Evolutionary conservation across 345 rosid genomes (phyloP).

Genomic region (Corchorus capsularis): DNA sequence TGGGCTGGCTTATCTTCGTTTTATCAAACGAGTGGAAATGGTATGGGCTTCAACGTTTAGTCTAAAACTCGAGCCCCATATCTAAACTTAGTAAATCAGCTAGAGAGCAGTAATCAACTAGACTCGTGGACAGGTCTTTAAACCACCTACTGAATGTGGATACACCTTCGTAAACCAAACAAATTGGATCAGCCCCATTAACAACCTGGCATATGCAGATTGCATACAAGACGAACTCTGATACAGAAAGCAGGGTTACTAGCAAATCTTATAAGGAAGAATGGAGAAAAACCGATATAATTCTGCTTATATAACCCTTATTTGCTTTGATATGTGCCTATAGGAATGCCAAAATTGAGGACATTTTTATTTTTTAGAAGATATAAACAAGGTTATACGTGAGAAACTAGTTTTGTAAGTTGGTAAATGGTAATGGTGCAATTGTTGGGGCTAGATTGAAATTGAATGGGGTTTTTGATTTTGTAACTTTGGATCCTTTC

Average conservation of each 20-base stretch:
- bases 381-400: constrained; percentile 21
- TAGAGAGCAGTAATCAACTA: background rate
- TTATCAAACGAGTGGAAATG: background rate
- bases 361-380: constrained; percentile 28
- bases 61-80: background rate
- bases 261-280: constrained; percentile 14
- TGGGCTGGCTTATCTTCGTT: too few relatives aligned
- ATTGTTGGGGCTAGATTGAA: background rate
- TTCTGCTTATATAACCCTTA: constrained; percentile 19
- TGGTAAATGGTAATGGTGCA: background rate
- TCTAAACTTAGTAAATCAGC: background rate
- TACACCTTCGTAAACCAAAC: constrained; percentile 71
- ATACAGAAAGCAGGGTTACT: constrained; percentile 26
- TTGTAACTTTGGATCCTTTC: constrained; percentile 10
- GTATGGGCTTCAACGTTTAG: background rate
- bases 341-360: constrained; percentile 86
- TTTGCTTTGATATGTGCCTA: constrained; percentile 60
- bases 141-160: constrained; percentile 73
- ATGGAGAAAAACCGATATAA: constrained; percentile 26
- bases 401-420: background rate
- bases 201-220: constrained; percentile 36
- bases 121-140: constrained; percentile 29
- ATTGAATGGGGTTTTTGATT: background rate
- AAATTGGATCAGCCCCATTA: constrained; percentile 71
- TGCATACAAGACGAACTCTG: constrained; percentile 15